Evolutionary conservation across 768 basidiomycete genomes (phyloP), one percentile per base, ranked within the genome.

Genomic region (Tricholoma saponaceum): DNA sequence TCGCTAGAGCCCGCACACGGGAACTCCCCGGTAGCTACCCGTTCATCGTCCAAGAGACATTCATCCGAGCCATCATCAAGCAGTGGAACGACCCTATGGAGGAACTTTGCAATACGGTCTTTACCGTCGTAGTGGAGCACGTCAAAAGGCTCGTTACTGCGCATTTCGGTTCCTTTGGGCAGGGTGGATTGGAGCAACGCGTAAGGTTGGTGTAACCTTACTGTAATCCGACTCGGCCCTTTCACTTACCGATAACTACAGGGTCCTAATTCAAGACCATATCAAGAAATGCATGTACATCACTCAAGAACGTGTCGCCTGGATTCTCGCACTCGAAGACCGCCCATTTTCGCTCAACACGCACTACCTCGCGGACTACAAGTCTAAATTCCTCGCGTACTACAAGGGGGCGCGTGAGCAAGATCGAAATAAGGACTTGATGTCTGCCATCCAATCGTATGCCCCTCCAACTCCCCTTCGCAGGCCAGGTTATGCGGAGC

Each of bases 11-110:
- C 1, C 78, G 84, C 3, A 85, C 87, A 0, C 81, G 89, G 1
- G 88, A 90, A 62, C 76, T 90, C 0, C 87, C 87, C 0, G 84
- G 81, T 13, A 78, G 80, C 58, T 86, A 83, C 58, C 87, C 88
- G 0, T 89, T 85, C 58, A 71, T 83, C 0, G 84, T 90, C 0
- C 81, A 83, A 50, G 67, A 74, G 8, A 64, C 67, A 0, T 85
- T 80, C 58, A 86, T 90, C 51, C 54, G 62, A 2, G 55, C 67
- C 0, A 66, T 83, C 30, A 74, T 79, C 2, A 41, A 62, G 12
- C 63, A 79, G 51, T 89, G 88, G 89, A 51, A 55, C 0, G 39
- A 37, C 0, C 89, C 87, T n/a, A n/a, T n/a, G n/a, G n/a, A n/a
- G n/a, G n/a, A n/a, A n/a, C n/a, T 90, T 6, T 83, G 82, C 53